phyloP scores from a whole-genome alignment of 352 stramenopile genomes.

The Globisporangium yorkense region DNA sequence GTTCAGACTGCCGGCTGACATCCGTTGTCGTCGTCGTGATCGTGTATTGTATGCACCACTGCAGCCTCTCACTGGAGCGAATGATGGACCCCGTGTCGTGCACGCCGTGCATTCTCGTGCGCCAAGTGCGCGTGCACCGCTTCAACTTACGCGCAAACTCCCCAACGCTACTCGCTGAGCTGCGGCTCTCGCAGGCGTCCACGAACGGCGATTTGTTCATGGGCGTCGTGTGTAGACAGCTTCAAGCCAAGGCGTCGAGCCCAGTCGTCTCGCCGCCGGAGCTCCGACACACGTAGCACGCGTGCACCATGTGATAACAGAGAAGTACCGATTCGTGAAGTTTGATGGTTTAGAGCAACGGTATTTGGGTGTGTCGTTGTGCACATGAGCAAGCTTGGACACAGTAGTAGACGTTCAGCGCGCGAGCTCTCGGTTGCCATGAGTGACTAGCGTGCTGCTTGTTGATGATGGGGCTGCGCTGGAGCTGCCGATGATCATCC shows the following conservation, averaged over 20 bases:
- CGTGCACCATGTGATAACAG: background rate
- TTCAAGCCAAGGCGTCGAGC: background rate
- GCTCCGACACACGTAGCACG: background rate
- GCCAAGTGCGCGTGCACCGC: constrained; percentile 15
- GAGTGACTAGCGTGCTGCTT: too few relatives aligned
- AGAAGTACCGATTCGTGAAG: background rate
- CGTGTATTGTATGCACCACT: background rate
- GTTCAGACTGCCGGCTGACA: background rate
- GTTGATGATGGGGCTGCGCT: too few relatives aligned
- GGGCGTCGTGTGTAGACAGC: constrained; percentile 30
- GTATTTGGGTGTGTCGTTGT: too few relatives aligned
- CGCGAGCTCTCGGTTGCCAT: too few relatives aligned
- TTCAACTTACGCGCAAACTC: constrained; percentile 44
- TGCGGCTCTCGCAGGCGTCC: constrained; percentile 31
- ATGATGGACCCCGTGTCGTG: background rate
- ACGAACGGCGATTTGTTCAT: constrained; percentile 55
- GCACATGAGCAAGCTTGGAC: too few relatives aligned
- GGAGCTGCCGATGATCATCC: too few relatives aligned
- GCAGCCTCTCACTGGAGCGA: background rate
- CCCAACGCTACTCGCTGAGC: constrained; percentile 29
- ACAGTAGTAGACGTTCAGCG: too few relatives aligned
- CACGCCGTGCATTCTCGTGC: constrained; percentile 1
- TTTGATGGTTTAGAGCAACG: too few relatives aligned
- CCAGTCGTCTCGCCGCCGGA: constrained; percentile 20
- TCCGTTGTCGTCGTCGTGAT: too few relatives aligned